Evolutionary conservation across 1,139 yeast species (phyloP), one percentile per base, ranked within the genome.

Genomic region (Debaryomyces udenii): DNA sequence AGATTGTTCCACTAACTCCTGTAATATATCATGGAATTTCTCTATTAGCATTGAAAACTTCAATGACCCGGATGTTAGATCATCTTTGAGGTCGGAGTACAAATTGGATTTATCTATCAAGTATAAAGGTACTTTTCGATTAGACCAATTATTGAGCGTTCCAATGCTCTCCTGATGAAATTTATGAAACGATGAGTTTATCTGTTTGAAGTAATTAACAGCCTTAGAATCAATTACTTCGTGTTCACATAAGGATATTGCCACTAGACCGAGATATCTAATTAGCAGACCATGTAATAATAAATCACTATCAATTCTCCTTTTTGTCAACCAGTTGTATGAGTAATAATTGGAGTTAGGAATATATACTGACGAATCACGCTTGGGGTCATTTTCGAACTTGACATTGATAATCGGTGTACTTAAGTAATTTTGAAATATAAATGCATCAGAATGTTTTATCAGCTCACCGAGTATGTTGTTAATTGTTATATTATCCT

Each of bases 331-430:
- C 76, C 76, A 70, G 26, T 66, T 55, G 32, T 56, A 56, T 1
- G 68, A 59, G 48, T 65, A 70, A 42, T 54, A 57, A 43, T 70
- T 68, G 6, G 76, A 68, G 43, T 70, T 68, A 0, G 72, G 70
- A 6, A 66, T 52, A 43, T 63, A 69, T 13, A 52, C 43, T 2
- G 64, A 53, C 3, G 58, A 42, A 39, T 70, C 71, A 23, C 62
- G 48, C 16, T 52, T 54, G 1, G 60, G 58, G 38, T 63, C 65
- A 40, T 67, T 63, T 16, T 55, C 61, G 45, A 71, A 73, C 30
- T 64, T 61, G 24, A 71, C 46, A 44, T 69, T 70, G 24, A 70
- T 52, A 2, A 60, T 48, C 0, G 78, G 78, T 1, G 61, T 56
- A 11, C 56, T 55, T 35, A 57, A 51, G 38, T 61, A 66, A 39